Base-by-base conservation (phyloP, 331 rosid species). In the Stylosanthes scabra region DNA sequence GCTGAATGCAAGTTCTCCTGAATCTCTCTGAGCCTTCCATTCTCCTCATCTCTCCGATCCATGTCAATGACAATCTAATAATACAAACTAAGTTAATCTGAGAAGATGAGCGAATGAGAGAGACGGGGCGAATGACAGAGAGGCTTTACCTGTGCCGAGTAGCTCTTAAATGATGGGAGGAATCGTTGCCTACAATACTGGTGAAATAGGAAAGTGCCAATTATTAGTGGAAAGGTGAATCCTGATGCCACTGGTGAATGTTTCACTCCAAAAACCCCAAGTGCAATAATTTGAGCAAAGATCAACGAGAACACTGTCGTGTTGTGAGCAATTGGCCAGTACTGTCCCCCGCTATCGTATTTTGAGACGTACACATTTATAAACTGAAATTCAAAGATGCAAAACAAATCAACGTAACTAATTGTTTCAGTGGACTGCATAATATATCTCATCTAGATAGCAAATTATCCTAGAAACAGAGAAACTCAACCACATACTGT, bases 131-230 rank as follows among this genome's bases (percentile, higher is more conserved):
- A 39, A 34, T 34, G 70, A 63, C 66, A 57, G 76, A 29, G 56
- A 58, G 66, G 27, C 61, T 67, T 67, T 83, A 93, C 98, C 98
- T 93, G 89, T 59, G 96, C 96, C 57, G 89, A 84, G 6, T 70
- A 39, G 80, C 64, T 76, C 62, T 3, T 76, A 65, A 88, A 90
- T 59, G 86, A 69, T 0, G 96, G 98, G 12, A 63, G 86, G 82
- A 93, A 93, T 66, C 97, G 83, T 82, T 88, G 89, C 76, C 96
- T 84, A 71, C 96, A 88, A 62, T 87, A 93, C 87, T 80, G 91
- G 49, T 90, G 83, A 80, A 93, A 93, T 41, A 93, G 84, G 66
- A 93, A 44, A 41, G 98, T 93, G 63, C 84, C 70, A 63, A 90
- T 71, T 64, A 87, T 67, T 73, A 93, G 75, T 4, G 97, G 98